Conservation (phyloP, 805 yeast genomes). For the Candida nitratophila region DNA sequence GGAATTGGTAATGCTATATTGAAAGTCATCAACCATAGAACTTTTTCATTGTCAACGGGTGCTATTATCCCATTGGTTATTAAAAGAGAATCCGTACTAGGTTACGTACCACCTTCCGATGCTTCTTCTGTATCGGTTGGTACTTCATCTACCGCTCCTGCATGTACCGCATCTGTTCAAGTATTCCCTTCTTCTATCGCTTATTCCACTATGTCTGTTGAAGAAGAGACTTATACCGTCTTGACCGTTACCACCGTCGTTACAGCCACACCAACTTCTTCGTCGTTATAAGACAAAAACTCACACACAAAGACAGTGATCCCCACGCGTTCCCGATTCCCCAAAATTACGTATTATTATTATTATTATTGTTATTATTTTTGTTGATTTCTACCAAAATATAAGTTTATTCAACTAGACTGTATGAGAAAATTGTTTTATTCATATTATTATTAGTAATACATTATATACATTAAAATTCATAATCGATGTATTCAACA, state of each 20-base stretch:
- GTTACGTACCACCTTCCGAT: slow-evolving; percentile 4
- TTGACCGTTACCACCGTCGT: background rate
- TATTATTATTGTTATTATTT: too few relatives aligned
- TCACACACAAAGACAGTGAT: too few relatives aligned
- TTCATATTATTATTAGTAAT: too few relatives aligned
- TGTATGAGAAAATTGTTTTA: too few relatives aligned
- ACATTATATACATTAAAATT: background rate
- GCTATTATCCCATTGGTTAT: slow-evolving; percentile 52
- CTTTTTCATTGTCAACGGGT: slow-evolving; percentile 44
- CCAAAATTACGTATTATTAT: too few relatives aligned
- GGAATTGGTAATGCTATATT: slow-evolving; percentile 45
- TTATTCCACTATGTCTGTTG: background rate
- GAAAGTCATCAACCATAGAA: slow-evolving; percentile 39
- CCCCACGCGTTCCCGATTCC: too few relatives aligned
- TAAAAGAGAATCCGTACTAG: slow-evolving; percentile 21
- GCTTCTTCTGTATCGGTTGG: slow-evolving; percentile 4
- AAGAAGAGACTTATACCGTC: background rate
- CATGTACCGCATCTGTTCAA: slow-evolving; percentile 2
- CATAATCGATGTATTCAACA: slow-evolving; percentile 46
- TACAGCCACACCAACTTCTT: background rate
- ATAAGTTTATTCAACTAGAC: too few relatives aligned
- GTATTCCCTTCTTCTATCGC: slow-evolving; percentile 3
- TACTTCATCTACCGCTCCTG: slow-evolving; percentile 3
- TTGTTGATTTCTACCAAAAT: too few relatives aligned
- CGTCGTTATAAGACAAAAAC: too few relatives aligned